Base-by-base conservation (phyloP, 371 early-diverging fungal species). In the Mycotypha africana region DNA sequence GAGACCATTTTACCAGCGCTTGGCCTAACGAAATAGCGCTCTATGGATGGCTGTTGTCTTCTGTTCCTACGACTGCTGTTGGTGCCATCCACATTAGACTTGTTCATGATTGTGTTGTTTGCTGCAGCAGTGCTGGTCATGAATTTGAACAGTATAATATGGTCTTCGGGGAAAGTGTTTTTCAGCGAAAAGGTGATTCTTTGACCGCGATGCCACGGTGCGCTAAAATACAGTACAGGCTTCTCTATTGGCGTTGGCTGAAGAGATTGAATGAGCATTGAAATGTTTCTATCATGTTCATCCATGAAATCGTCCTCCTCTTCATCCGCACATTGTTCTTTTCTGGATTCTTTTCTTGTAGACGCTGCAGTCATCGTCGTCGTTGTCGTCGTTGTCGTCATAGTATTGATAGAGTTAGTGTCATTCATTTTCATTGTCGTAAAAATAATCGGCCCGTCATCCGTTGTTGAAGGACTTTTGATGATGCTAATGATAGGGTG, bases 1-100 rank as follows among this genome's bases (percentile, higher is more conserved):
- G n/a, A n/a, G n/a, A n/a, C n/a, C 47, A 65, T 58, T 35, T 56
- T 51, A 20, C 73, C 73, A 23, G 69, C 66, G 37, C 73, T 72
- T 7, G 73, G 73, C 31, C 60, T 53, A 16, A 72, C 60, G 51
- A 68, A 68, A 39, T 68, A 72, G 5, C 73, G 53, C 38, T 72
- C 72, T 4, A 5, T 2, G 53, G 33, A n/a, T n/a, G n/a, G n/a
- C n/a, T n/a, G n/a, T n/a, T n/a, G n/a, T n/a, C n/a, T n/a, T n/a
- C n/a, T n/a, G n/a, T n/a, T n/a, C n/a, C n/a, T n/a, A n/a, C n/a
- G n/a, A n/a, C n/a, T n/a, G n/a, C n/a, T n/a, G n/a, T n/a, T n/a
- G n/a, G n/a, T n/a, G n/a, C n/a, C n/a, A n/a, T n/a, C n/a, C n/a
- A n/a, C n/a, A n/a, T n/a, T n/a, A n/a, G n/a, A n/a, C n/a, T n/a